Percentiles rank a stretch among this genome's conserved stretches.
phyloP scores from a whole-genome alignment of 371 early-diverging fungal genomes.

The Amoeboradix gromovi region DNA sequence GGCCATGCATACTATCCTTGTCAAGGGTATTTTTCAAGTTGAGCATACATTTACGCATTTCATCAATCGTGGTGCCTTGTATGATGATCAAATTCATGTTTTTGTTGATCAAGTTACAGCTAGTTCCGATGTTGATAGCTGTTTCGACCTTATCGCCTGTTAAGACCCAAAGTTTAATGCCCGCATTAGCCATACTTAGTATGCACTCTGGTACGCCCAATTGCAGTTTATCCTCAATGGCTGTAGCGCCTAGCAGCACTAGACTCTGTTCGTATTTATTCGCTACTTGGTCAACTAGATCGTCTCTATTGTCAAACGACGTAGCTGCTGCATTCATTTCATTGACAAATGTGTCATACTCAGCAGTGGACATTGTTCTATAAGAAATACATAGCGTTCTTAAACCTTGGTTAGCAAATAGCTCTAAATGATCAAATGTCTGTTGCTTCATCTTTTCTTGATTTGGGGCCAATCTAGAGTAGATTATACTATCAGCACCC shows the following conservation, averaged over 20 bases:
- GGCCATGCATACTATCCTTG: slow-evolving; percentile 9
- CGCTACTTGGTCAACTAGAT: slow-evolving; percentile 32
- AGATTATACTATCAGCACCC: slow-evolving; percentile 81
- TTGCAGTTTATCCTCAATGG: slow-evolving; percentile 92
- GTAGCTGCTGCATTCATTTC: slow-evolving; percentile 37
- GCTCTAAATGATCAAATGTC: slow-evolving; percentile 34
- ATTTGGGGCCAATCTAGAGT: slow-evolving; percentile 32
- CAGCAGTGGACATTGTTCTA: slow-evolving; percentile 29
- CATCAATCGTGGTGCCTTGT: slow-evolving; percentile 14
- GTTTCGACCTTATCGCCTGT: slow-evolving; percentile 39
- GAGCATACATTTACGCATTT: slow-evolving; percentile 6
- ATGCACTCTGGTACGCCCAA: slow-evolving; percentile 57
- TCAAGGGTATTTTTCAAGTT: background rate
- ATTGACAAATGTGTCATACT: slow-evolving; percentile 36
- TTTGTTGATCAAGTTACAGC: slow-evolving; percentile 17
- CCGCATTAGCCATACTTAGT: slow-evolving; percentile 3
- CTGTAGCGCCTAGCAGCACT: slow-evolving; percentile 65
- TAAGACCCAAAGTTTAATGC: slow-evolving; percentile 23
- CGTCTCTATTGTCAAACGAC: slow-evolving; percentile 37
- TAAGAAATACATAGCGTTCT: slow-evolving; percentile 43
- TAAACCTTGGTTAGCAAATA: slow-evolving; percentile 39
- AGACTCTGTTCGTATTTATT: slow-evolving; percentile 48
- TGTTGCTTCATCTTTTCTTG: slow-evolving; percentile 29
- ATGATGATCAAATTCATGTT: slow-evolving; percentile 39
- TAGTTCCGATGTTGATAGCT: slow-evolving; percentile 29